Conservation (phyloP, 495 filamentous ascomycete genomes). For the Filosporella fistucella region DNA sequence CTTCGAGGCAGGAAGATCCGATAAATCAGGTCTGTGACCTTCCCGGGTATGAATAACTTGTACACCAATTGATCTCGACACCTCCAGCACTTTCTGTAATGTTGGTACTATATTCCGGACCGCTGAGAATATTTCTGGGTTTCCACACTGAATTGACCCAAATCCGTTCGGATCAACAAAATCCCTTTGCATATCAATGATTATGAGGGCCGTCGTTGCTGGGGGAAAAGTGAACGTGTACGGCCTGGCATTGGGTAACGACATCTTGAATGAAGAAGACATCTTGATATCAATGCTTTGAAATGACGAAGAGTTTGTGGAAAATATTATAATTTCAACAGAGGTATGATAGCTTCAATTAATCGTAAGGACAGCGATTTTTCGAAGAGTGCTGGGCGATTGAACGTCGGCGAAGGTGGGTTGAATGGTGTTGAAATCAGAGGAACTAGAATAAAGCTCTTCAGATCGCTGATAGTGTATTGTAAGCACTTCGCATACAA, state of each 20-base stretch:
- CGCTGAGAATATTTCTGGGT: conserved; percentile 24
- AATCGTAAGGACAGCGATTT: no score
- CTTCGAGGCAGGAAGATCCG: conserved; percentile 52
- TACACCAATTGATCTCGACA: conserved; percentile 53
- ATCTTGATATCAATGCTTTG: conserved; percentile 16
- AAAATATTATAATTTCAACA: no score
- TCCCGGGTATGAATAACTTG: conserved; percentile 67
- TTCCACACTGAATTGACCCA: conserved; percentile 22
- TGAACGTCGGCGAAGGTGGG: no score
- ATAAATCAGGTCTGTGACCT: conserved; percentile 58
- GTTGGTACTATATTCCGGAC: conserved; percentile 53
- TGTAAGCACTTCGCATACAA: no score
- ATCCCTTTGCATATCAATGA: conserved; percentile 73
- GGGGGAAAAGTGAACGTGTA: conserved; percentile 33
- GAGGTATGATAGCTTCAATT: no score
- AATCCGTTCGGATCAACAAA: conserved; percentile 38
- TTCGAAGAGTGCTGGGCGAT: no score
- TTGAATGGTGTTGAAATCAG: no score
- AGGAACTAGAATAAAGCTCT: no score
- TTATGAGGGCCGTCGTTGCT: conserved; percentile 54
- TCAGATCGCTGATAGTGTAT: no score
- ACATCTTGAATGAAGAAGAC: conserved; percentile 22
- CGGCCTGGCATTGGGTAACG: conserved; percentile 33
- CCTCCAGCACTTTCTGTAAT: conserved; percentile 49
- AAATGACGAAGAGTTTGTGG: neutral